Evolutionary conservation across 371 early-diverging fungal genomes (phyloP), one percentile per base, ranked within the genome.

Genomic region (Coemansia sp.): DNA sequence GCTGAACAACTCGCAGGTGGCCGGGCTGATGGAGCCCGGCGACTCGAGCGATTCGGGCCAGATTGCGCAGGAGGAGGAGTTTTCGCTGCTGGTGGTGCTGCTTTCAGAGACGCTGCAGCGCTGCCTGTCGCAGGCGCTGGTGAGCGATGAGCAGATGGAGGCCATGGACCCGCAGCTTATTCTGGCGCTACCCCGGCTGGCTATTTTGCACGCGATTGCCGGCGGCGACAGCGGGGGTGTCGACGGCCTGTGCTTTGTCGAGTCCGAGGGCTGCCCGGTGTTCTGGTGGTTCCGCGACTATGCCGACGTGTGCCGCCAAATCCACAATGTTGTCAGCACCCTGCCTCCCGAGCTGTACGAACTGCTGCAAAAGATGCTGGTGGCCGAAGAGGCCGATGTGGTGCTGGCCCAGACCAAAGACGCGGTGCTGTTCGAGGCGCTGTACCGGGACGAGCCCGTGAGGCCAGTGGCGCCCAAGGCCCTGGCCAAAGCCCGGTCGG

Each of bases 61-160:
- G 7, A 42, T 60, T 11, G 66, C 65, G n/a, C 67, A 76, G 56
- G 76, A 69, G 43, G 82, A 82, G 20, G 80, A 82, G 60, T 77
- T 80, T 32, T 78, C 82, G 39, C 64, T 82, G 75, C 80, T 85
- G 57, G 79, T 81, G 49, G 80, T 86, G 40, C 76, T 86, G 30
- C 70, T 86, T 75, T 79, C 79, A 42, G 86, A 86, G 60, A 82
- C 86, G 2, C 65, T 85, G 51, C 55, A 85, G 50, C 68, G 79
- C 43, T 66, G 74, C 40, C 9, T 80, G 36, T 26, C 3, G 14
- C 41, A 57, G 32, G 53, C 47, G 3, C 57, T 75, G 55, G 49
- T 84, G 32, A 48, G 64, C 3, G 48, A 39, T 8, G 81, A 80
- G n/a, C 74, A 83, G 52, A 41, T 85, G 53, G 76, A 80, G 43